phyloP scores from a whole-genome alignment of 108 stramenopile species.

The Asterionellopsis glacialis region DNA sequence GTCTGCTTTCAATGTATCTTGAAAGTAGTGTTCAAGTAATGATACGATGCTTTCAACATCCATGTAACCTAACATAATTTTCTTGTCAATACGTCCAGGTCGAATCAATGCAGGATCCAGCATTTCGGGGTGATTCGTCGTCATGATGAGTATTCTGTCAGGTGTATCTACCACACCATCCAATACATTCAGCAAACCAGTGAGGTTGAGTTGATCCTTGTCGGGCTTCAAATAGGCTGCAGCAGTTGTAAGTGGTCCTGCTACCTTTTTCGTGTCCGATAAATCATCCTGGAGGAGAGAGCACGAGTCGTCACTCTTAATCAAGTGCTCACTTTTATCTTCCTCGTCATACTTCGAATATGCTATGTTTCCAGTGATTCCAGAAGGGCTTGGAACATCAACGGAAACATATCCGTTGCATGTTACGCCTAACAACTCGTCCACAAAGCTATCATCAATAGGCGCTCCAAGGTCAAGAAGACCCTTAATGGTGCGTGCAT shows the following conservation, averaged over 20 bases:
- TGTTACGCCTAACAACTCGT: conserved; percentile 31
- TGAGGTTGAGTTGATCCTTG: conserved; percentile 42
- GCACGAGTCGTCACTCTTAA: not conserved
- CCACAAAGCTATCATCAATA: conserved; percentile 28
- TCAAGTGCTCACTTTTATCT: not conserved
- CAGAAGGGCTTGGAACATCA: too few species aligned
- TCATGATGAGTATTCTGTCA: conserved; percentile 77
- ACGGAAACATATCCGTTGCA: not conserved
- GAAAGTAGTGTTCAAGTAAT: conserved; percentile 75
- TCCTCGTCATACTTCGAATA: not conserved
- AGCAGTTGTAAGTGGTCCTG: not conserved
- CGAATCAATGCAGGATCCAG: conserved; percentile 81
- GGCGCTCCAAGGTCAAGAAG: conserved; percentile 28
- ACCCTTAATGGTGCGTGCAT: conserved; percentile 24
- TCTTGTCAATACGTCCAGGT: conserved; percentile 76
- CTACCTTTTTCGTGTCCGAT: too few species aligned
- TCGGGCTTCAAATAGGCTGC: conserved; percentile 16
- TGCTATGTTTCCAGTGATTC: not conserved
- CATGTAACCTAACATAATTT: conserved; percentile 56
- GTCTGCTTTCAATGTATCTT: conserved; percentile 6
- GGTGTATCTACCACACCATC: conserved; percentile 84
- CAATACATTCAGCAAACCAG: conserved; percentile 71
- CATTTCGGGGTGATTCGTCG: conserved; percentile 75
- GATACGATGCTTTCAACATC: conserved; percentile 22
- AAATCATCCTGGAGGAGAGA: not conserved